Evolutionary conservation across 768 basidiomycete species (phyloP).

Genomic region (Paxillus ammoniavirescens): DNA sequence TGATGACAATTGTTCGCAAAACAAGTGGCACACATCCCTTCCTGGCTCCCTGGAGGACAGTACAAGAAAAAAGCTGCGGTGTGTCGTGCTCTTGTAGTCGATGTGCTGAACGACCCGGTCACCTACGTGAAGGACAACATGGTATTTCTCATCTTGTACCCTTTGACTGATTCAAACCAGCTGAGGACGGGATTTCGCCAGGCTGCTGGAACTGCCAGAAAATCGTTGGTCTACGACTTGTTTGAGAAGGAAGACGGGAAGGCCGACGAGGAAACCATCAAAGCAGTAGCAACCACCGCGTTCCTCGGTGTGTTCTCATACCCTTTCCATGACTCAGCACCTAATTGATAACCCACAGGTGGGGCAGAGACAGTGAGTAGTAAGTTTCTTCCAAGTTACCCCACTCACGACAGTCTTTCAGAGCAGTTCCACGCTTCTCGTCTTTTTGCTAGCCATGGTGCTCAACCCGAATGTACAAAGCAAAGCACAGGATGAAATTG

Average conservation of each 20-base stretch:
- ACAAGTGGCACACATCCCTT: conserved; percentile 29
- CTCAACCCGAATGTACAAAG: conserved; percentile 30
- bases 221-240: conserved; percentile 23
- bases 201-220: conserved; percentile 18
- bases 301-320: conserved; percentile 18
- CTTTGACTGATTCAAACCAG: not conserved
- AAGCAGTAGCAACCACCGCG: conserved; percentile 20
- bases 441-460: conserved; percentile 35
- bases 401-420: conserved; percentile 4
- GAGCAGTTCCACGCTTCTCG: conserved; percentile 11
- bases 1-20: not conserved
- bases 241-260: not conserved
- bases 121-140: conserved; percentile 23
- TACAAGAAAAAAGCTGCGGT: conserved; percentile 19
- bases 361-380: conserved; percentile 27
- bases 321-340: not conserved
- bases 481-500: conserved; percentile 32
- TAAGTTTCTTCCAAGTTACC: not conserved
- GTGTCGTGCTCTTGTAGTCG: conserved; percentile 20
- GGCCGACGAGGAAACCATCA: conserved; percentile 13
- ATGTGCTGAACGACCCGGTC: conserved; percentile 19
- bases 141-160: conserved; percentile 5
- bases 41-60: conserved; percentile 34
- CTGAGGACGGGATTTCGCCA: not conserved
- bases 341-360: conserved; percentile 10